Percentiles rank a stretch among this genome's conserved stretches.
Conservation (phyloP, 1,139 yeast species). For the Diutina ranongensis region DNA sequence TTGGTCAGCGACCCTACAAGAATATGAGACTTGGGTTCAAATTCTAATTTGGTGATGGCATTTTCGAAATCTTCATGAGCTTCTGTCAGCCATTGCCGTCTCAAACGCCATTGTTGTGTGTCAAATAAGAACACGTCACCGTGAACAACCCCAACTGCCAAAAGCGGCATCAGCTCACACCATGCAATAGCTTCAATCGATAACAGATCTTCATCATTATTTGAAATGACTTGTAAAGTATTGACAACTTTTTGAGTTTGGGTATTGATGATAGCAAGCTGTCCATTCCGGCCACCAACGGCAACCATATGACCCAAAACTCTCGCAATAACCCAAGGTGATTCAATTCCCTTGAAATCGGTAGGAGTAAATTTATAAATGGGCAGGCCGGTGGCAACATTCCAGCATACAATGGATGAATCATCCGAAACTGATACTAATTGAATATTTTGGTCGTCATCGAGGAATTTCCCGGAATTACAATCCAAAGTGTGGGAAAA, state of each 20-base stretch:
- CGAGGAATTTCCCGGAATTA: conserved; percentile 64
- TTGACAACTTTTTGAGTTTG: conserved; percentile 64
- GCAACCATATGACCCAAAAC: conserved; percentile 41
- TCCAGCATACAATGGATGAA: conserved; percentile 82
- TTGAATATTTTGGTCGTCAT: conserved; percentile 42
- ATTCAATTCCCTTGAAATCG: conserved; percentile 58
- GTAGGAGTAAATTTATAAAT: conserved; percentile 52
- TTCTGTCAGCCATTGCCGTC: conserved; percentile 49
- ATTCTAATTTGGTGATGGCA: conserved; percentile 72
- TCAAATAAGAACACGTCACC: conserved; percentile 81
- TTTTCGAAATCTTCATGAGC: conserved; percentile 29
- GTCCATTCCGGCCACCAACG: conserved; percentile 82
- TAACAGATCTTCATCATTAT: conserved; percentile 51
- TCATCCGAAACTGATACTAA: conserved; percentile 81
- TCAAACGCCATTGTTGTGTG: conserved; percentile 74
- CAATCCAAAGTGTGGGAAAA: conserved; percentile 72
- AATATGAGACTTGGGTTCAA: conserved; percentile 43
- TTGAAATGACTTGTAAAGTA: conserved; percentile 50
- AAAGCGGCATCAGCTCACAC: conserved; percentile 46
- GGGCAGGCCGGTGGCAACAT: conserved; percentile 65
- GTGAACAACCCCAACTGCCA: conserved; percentile 83
- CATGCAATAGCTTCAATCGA: conserved; percentile 82
- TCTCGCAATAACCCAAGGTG: conserved; percentile 79
- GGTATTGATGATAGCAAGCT: conserved; percentile 61
- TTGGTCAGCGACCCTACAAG: conserved; percentile 72